Evolutionary conservation across 2,329 filamentous ascomycete species (phyloP), one percentile per base, ranked within the genome.

Genomic region (Triangularia setosa): DNA sequence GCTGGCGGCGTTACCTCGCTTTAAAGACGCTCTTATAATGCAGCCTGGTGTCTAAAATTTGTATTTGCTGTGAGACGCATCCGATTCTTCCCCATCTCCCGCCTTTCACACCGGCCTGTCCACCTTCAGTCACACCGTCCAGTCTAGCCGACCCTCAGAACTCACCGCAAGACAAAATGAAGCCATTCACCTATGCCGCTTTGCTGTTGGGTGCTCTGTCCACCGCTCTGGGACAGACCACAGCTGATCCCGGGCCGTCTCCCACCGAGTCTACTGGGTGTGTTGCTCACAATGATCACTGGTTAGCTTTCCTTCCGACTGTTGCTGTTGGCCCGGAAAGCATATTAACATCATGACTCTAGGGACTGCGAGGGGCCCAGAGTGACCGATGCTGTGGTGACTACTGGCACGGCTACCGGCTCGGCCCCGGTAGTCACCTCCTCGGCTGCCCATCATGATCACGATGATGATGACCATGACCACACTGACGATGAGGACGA

Each of bases 261-360:
- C 70, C 71, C 4, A 73, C 70, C 62, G 66, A 70, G 62, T 72
- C 70, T 2, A 56, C 68, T 23, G 71, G 70, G 18, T 80, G 78
- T 65, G 70, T 74, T 44, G 68, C 77, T 11, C 77, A 79, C 59
- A 75, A 73, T 9, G 78, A 80, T 66, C 78, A 80, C 71, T 79
- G 77, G 75, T 71, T 68, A 48, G 65, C 62, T 2, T 21, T 27
- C 28, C 21, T 48, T 62, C 24, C 24, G 25, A 28, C 52, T 33
- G 8, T 58, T 16, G 16, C 11, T 33, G 30, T 12, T 12, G 14
- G 6, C 30, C 14, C 23, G 12, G 16, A 40, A 40, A 14, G 16
- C 11, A 58, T 52, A 35, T 52, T 48, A 21, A 23, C 30, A 59
- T 58, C 14, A 53, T 33, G n/a, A 40, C 21, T n/a, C 24, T 21